Conservation (phyloP, 805 yeast genomes). For the Ogataea methanolica region DNA sequence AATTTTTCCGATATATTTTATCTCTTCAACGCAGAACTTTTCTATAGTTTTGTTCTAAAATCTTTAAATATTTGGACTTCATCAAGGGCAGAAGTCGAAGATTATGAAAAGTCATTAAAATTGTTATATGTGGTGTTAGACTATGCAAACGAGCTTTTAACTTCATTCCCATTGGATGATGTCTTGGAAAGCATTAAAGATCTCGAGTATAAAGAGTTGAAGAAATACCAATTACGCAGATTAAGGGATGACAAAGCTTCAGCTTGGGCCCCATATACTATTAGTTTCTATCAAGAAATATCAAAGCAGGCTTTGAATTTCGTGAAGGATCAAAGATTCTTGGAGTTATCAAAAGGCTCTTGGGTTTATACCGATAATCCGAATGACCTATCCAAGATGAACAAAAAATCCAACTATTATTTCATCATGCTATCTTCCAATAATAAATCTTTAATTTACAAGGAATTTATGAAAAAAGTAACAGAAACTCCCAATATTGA, state of each 20-base stretch:
- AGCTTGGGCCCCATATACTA: conserved; percentile 43
- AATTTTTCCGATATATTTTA: conserved; percentile 37
- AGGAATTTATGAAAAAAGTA: conserved; percentile 49
- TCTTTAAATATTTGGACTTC: conserved; percentile 62
- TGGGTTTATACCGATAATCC: conserved; percentile 75
- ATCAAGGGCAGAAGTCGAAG: conserved; percentile 49
- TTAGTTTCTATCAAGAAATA: conserved; percentile 46
- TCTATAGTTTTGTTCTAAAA: conserved; percentile 51
- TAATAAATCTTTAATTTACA: conserved; percentile 53
- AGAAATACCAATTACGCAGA: conserved; percentile 47
- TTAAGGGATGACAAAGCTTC: conserved; percentile 33
- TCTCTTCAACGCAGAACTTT: conserved; percentile 47
- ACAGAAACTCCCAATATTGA: conserved; percentile 52
- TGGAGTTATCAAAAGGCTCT: conserved; percentile 68
- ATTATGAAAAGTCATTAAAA: conserved; percentile 46
- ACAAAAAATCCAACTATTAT: conserved; percentile 31
- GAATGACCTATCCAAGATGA: conserved; percentile 11
- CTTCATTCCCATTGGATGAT: conserved; percentile 35
- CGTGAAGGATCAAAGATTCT: conserved; percentile 69
- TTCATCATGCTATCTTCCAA: conserved; percentile 66
- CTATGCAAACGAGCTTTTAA: conserved; percentile 20
- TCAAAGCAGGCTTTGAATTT: conserved; percentile 59
- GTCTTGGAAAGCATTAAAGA: conserved; percentile 39
- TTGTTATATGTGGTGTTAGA: conserved; percentile 37
- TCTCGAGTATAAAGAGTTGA: conserved; percentile 43